Conservation (phyloP, 345 rosid genomes). For the Ceriops decandra region DNA sequence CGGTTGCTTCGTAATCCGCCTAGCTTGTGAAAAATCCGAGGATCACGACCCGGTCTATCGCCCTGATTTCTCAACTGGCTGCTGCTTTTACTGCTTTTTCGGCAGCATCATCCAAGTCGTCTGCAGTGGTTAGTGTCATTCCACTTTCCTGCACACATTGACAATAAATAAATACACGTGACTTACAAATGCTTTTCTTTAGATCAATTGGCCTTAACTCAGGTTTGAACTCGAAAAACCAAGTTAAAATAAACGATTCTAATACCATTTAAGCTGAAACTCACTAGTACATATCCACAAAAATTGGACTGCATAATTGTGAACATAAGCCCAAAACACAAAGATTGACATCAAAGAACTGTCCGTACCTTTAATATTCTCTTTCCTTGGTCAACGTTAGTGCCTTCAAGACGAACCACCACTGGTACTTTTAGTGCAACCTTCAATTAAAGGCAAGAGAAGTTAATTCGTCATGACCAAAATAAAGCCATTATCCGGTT, state of each 20-base stretch:
- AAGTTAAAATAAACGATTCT: too few relatives aligned
- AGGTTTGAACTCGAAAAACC: too few relatives aligned
- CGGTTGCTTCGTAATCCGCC: not conserved
- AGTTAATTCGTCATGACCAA: not conserved
- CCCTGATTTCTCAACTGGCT: conserved; percentile 11
- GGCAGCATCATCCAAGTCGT: conserved; percentile 96
- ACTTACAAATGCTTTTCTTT: too few relatives aligned
- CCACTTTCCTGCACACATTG: conserved; percentile 71
- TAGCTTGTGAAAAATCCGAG: not conserved
- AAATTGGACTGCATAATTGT: not conserved
- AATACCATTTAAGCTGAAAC: too few relatives aligned
- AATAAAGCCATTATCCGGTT: not conserved
- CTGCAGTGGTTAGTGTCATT: conserved; percentile 82
- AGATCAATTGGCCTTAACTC: too few relatives aligned
- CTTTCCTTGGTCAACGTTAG: conserved; percentile 73
- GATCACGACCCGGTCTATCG: too few relatives aligned
- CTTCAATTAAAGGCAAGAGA: conserved; percentile 26
- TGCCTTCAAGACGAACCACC: conserved; percentile 80
- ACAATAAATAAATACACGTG: not conserved
- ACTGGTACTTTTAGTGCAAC: conserved; percentile 92
- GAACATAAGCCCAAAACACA: too few relatives aligned
- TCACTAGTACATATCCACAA: too few relatives aligned
- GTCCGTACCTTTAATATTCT: conserved; percentile 64
- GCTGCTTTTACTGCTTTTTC: conserved; percentile 79
- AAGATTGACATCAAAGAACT: too few relatives aligned